phyloP scores from a whole-genome alignment of 177 flowering plant species.

The Vitis hybrid region DNA sequence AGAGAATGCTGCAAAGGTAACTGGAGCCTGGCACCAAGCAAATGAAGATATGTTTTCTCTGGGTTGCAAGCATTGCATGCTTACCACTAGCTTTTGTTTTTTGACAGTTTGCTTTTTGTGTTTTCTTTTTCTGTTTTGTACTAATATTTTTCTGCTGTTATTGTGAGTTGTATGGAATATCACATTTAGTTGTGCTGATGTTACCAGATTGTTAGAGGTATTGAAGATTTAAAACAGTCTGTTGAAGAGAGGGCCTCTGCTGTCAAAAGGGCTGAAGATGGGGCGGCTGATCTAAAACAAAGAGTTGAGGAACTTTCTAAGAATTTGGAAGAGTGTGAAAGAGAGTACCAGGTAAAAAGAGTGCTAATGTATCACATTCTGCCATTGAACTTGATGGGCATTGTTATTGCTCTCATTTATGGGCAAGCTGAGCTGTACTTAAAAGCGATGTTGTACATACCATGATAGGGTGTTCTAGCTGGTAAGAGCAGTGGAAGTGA shows the following conservation, averaged over 20 bases:
- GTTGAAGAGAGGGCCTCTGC: slow-evolving; percentile 64
- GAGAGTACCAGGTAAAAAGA: slow-evolving; percentile 74
- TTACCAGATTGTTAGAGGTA: slow-evolving; percentile 56
- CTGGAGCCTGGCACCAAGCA: too few relatives aligned
- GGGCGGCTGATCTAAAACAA: slow-evolving; percentile 77
- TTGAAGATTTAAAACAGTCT: slow-evolving; percentile 70
- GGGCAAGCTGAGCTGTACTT: too few relatives aligned
- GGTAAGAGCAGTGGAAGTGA: slow-evolving; percentile 94
- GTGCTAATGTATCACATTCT: background rate
- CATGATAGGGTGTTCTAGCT: slow-evolving; percentile 72
- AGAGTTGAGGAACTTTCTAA: slow-evolving; percentile 62
- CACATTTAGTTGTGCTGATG: background rate
- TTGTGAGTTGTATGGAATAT: background rate
- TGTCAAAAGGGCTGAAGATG: slow-evolving; percentile 81
- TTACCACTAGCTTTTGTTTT: too few relatives aligned
- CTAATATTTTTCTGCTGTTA: background rate
- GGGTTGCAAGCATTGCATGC: too few relatives aligned
- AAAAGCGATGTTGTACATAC: too few relatives aligned
- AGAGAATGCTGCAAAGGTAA: slow-evolving; percentile 68
- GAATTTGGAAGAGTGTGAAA: slow-evolving; percentile 72
- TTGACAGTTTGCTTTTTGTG: background rate
- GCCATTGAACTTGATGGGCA: background rate
- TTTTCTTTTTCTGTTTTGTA: background rate
- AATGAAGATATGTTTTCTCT: too few relatives aligned
- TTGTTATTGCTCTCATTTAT: background rate